Evolutionary conservation across 805 yeast genomes (phyloP).

Genomic region (Schwanniomyces sp.): DNA sequence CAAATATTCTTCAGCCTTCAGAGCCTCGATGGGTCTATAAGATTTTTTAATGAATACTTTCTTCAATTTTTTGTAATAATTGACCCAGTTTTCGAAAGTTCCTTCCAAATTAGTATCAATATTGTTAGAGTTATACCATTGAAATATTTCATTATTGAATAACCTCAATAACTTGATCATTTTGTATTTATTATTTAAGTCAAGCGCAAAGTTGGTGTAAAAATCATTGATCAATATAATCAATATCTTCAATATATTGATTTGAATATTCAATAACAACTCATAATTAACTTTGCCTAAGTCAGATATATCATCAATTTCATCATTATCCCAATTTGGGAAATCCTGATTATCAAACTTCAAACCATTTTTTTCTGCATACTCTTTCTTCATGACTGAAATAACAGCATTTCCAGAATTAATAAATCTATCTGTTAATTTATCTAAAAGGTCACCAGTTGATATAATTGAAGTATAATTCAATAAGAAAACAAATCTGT

Average conservation of each 20-base stretch:
- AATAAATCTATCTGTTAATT: conserved; percentile 39
- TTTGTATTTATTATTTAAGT: conserved; percentile 54
- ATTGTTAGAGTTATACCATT: conserved; percentile 46
- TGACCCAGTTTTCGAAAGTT: conserved; percentile 39
- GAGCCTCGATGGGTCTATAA: conserved; percentile 56
- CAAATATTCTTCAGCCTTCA: conserved; percentile 37
- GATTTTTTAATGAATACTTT: conserved; percentile 68
- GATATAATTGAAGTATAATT: conserved; percentile 41
- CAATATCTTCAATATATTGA: conserved; percentile 77
- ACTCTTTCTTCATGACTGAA: conserved; percentile 38
- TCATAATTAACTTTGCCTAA: conserved; percentile 59
- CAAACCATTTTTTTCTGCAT: conserved; percentile 13
- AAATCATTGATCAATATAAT: conserved; percentile 69
- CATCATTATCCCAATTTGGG: conserved; percentile 61
- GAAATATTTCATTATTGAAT: conserved; percentile 64
- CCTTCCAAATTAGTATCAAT: conserved; percentile 33
- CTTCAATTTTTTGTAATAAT: conserved; percentile 63
- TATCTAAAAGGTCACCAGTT: conserved; percentile 39
- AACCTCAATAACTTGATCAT: conserved; percentile 65
- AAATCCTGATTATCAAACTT: conserved; percentile 23
- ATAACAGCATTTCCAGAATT: conserved; percentile 46
- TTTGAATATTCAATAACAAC: conserved; percentile 72
- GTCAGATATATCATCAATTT: conserved; percentile 33
- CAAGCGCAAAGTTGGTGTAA: conserved; percentile 73
- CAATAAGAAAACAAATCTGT: conserved; percentile 40